Evolutionary conservation across 768 basidiomycete species (phyloP).

Genomic region (Hortiboletus campestris): DNA sequence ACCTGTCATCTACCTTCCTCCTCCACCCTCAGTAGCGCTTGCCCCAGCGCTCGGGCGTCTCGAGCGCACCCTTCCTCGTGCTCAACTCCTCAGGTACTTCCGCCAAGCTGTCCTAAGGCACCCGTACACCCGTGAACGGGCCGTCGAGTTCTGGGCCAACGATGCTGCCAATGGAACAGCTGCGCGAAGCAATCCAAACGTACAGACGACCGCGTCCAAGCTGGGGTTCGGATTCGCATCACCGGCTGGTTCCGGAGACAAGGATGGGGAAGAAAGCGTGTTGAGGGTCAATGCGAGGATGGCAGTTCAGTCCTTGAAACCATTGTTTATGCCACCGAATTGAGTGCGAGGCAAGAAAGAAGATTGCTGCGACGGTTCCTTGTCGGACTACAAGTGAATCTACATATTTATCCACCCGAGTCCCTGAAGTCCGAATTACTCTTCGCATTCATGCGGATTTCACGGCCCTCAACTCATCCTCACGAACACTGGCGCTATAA

Average conservation of each 20-base stretch:
- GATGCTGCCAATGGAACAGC: conserved; percentile 52
- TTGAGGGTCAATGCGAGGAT: conserved; percentile 27
- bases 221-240: conserved; percentile 41
- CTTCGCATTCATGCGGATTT: neutral
- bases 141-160: conserved; percentile 54
- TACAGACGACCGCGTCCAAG: conserved; percentile 46
- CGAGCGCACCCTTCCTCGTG: conserved; percentile 41
- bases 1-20: conserved; percentile 34
- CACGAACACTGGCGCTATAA: no score
- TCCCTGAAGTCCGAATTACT: neutral
- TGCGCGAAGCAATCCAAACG: conserved; percentile 46
- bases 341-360: neutral
- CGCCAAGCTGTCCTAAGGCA: conserved; percentile 57
- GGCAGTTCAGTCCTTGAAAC: conserved; percentile 27
- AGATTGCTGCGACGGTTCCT: neutral
- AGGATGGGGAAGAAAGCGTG: conserved; percentile 16
- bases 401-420: neutral
- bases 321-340: conserved; percentile 20
- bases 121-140: conserved; percentile 46
- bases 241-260: conserved; percentile 4
- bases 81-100: conserved; percentile 56
- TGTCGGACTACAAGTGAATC: neutral
- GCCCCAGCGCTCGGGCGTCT: conserved; percentile 27
- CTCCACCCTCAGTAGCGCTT: conserved; percentile 30
- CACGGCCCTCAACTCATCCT: neutral